These are phyloP conservation scores for Annulohypoxylon maeteangense DNA, from an alignment of 495 filamentous ascomycete species.

Conservation along the genomic window DNA sequence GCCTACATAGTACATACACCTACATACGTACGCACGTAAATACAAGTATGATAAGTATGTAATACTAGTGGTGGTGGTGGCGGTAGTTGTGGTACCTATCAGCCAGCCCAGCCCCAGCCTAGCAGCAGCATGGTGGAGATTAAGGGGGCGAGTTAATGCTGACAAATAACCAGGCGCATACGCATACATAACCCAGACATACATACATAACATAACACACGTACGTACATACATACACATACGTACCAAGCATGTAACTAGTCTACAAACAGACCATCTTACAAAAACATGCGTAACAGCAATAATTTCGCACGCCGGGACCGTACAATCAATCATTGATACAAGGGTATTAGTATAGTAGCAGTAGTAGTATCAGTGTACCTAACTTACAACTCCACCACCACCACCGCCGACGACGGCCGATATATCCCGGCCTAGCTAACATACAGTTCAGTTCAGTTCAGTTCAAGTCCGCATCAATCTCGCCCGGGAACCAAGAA, in stretches of 20 bases:
- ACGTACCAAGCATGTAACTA: not conserved
- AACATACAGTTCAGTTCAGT: not conserved
- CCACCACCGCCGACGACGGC: not conserved
- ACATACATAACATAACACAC: not conserved
- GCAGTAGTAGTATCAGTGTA: not conserved
- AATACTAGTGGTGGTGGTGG: not conserved
- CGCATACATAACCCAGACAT: not conserved
- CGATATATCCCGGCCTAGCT: not conserved
- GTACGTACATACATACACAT: not conserved
- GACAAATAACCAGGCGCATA: not conserved
- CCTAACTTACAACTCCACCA: slow-evolving; percentile 1
- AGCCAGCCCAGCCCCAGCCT: not conserved
- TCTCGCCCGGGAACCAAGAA: not conserved
- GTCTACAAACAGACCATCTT: not conserved
- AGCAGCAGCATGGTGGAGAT: not conserved
- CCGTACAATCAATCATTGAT: not conserved
- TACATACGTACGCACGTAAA: no score
- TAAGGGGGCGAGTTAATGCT: not conserved
- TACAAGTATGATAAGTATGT: no score
- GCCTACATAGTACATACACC: no score
- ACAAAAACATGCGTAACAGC: not conserved
- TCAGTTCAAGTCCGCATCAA: not conserved
- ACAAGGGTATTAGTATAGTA: slow-evolving; percentile 17
- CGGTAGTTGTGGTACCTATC: not conserved
- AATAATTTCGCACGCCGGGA: not conserved